phyloP scores from a whole-genome alignment of 1,139 yeast species.

The Pichia sp. region DNA sequence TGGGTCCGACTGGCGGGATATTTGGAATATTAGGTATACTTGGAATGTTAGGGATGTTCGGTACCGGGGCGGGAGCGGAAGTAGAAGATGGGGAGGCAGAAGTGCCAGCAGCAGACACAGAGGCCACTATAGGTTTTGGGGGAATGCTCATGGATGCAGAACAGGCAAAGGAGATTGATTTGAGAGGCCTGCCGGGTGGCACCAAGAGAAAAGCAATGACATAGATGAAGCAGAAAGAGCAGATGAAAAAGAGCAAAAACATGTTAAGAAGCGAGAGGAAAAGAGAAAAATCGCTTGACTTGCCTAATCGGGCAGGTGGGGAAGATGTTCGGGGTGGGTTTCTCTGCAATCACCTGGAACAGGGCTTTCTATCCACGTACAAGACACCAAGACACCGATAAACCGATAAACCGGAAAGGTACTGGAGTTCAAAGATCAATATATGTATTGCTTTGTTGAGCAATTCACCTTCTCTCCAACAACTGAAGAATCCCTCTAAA shows the following conservation, averaged over 20 bases:
- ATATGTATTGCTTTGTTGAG: not conserved
- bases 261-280: too few relatives aligned
- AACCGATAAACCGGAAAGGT: not conserved
- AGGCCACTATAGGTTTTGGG: not conserved
- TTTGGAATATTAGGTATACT: conserved; percentile 3
- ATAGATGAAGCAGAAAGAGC: too few relatives aligned
- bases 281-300: too few relatives aligned
- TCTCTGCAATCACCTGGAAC: too few relatives aligned
- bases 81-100: not conserved
- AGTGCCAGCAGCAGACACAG: not conserved
- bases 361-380: too few relatives aligned
- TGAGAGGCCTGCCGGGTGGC: too few relatives aligned
- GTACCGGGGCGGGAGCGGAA: not conserved
- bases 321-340: too few relatives aligned
- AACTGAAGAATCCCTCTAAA: not conserved
- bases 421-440: not conserved
- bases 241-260: too few relatives aligned
- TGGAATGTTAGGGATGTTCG: not conserved
- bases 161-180: too few relatives aligned
- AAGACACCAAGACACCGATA: too few relatives aligned
- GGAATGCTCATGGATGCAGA: conserved; percentile 8
- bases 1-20: not conserved
- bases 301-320: too few relatives aligned
- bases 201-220: too few relatives aligned
- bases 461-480: not conserved